phyloP scores from a whole-genome alignment of 768 basidiomycete species.

The Crassisporium funariophilum region DNA sequence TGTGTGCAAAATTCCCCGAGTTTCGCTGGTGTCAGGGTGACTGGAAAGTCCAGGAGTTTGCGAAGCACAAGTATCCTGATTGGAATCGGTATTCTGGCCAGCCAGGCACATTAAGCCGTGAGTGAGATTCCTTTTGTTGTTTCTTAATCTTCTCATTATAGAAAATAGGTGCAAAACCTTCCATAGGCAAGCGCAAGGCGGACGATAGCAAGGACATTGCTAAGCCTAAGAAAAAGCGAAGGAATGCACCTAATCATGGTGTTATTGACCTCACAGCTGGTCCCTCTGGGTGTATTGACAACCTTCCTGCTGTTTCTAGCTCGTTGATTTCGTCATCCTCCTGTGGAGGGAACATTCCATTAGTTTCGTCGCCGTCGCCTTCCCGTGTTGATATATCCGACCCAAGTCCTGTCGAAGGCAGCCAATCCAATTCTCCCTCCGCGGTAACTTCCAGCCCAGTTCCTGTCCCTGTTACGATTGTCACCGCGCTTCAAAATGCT shows the following conservation, averaged over 20 bases:
- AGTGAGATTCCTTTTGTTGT: not conserved
- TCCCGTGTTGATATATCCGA: too few species aligned
- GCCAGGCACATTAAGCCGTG: not conserved
- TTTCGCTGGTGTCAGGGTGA: conserved; percentile 1
- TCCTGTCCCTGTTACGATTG: too few species aligned
- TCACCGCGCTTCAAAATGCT: too few species aligned
- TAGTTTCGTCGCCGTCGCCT: too few species aligned
- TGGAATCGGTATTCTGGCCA: not conserved
- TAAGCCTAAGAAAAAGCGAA: not conserved
- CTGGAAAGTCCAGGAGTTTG: conserved; percentile 9
- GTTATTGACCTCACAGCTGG: not conserved
- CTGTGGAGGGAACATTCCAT: not conserved
- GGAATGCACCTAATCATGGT: not conserved
- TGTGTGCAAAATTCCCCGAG: conserved; percentile 4
- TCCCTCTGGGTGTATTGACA: not conserved
- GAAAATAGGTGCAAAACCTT: not conserved
- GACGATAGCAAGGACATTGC: not conserved
- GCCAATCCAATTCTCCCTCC: too few species aligned
- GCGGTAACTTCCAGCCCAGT: too few species aligned
- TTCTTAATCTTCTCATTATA: not conserved
- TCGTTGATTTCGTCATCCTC: not conserved
- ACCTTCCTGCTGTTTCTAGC: not conserved
- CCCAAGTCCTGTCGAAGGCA: too few species aligned
- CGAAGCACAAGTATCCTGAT: conserved; percentile 4
- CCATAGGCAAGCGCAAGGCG: not conserved